Conservation (phyloP, 805 yeast genomes). For the Zygotorulaspora florentina region DNA sequence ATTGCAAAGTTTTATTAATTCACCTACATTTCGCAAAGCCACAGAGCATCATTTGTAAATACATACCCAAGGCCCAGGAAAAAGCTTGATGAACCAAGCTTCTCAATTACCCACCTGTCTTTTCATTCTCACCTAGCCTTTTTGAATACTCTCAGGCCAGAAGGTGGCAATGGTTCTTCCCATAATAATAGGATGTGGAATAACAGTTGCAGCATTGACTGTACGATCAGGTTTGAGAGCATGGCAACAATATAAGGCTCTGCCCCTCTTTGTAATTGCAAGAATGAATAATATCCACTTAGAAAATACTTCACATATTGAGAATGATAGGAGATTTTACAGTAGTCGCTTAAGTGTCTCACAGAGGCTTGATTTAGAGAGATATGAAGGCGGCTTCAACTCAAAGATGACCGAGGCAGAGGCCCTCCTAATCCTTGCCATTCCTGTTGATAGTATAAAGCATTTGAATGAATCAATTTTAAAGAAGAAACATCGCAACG, state of each 20-base stretch:
- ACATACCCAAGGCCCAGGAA: no score
- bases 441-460: conserved; percentile 53
- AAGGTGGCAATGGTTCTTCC: conserved; percentile 37
- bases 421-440: conserved; percentile 61
- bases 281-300: conserved; percentile 26
- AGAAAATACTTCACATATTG: conserved; percentile 5
- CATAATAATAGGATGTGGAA: conserved; percentile 29
- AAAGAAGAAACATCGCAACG: conserved; percentile 75
- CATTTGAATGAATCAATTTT: conserved; percentile 46
- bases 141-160: no score
- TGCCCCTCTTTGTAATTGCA: conserved; percentile 30
- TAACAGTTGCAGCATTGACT: conserved; percentile 27
- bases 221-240: conserved; percentile 30
- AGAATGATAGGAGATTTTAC: conserved; percentile 14
- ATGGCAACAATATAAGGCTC: conserved; percentile 28
- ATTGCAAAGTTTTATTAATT: no score
- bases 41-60: no score
- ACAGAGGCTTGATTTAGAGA: conserved; percentile 20
- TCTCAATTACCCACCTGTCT: no score
- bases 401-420: conserved; percentile 63
- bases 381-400: conserved; percentile 60
- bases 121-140: neutral
- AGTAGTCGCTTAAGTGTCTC: conserved; percentile 14
- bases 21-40: no score
- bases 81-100: neutral